Evolutionary conservation across 1,284 basidiomycete genomes (phyloP), one percentile per base, ranked within the genome.

Genomic region (Sanguinoderma infundibulare): DNA sequence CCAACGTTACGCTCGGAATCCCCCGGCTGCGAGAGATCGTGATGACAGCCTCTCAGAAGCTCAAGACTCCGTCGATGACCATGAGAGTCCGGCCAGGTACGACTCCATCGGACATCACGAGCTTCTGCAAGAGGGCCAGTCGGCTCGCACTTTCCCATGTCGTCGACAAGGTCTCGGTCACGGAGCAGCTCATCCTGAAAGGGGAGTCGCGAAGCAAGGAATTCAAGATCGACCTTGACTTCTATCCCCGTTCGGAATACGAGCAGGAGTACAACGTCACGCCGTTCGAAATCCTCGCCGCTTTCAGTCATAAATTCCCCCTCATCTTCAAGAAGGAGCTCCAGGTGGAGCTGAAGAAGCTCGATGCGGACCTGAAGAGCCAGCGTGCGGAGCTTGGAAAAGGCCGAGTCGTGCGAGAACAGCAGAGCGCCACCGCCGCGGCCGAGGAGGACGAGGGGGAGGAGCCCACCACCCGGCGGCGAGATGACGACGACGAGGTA

Each of bases 1-100:
- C 98, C 39, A 99, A 99, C 76, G 98, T 99, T 65, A 99, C 98
- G 2, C 86, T 99, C 52, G 98, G 98, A 86, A 99, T 99, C 69
- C 98, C 98, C 51, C 96, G 98, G 77, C 82, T 99, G 26, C 90
- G 97, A 76, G 98, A 99, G 79, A 98, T 99, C 71, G 95, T 99
- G 72, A 98, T 99, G 96, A 98, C 98, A 0, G 98, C 98, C 6
- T 97, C 98, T 5, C 88, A 90, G 69, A 94, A 96, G 70, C 98
- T 97, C 60, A 96, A 96, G 77, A 99, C 97, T 2, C 98, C 98
- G 14, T 98, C 96, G n/a, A 99, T 99, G 98, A 90, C 84, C 44
- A 91, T 99, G 77, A 88, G 87, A 30, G 83, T 96, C 50, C 82
- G 86, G 35, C 72, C 72, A 2, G 84, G 79, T 32, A 80, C 86